These are phyloP conservation scores for Kuraishia piskuri DNA, from an alignment of 805 yeast species.

Conservation along the genomic window DNA sequence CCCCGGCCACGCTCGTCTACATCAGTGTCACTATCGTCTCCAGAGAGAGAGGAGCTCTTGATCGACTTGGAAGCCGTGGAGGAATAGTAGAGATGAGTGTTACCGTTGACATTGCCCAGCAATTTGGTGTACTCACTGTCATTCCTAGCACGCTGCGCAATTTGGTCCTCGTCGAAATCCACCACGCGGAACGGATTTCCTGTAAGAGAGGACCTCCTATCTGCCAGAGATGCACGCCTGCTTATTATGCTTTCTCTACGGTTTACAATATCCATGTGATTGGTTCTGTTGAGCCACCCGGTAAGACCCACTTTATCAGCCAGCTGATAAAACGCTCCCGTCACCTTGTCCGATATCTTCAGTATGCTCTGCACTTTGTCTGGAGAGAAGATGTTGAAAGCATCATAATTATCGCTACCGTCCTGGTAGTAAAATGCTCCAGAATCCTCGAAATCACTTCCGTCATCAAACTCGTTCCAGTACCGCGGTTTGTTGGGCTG, in stretches of 20 bases:
- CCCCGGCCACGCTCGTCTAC: neutral
- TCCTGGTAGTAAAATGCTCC: neutral
- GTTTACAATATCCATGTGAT: neutral
- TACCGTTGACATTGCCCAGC: neutral
- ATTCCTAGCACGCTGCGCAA: neutral
- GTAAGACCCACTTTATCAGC: neutral
- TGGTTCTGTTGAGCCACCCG: neutral
- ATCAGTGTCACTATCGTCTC: neutral
- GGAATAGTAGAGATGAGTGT: neutral
- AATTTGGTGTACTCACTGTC: neutral
- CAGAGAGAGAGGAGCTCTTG: neutral
- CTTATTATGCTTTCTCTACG: neutral
- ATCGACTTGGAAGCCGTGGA: conserved; percentile 1
- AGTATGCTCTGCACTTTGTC: conserved; percentile 1
- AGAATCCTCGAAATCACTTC: conserved; percentile 32
- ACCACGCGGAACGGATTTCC: neutral
- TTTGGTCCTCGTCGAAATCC: neutral
- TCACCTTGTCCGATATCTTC: neutral
- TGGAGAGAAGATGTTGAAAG: conserved; percentile 1
- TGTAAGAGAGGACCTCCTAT: neutral
- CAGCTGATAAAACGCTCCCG: neutral
- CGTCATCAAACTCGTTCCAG: conserved; percentile 65
- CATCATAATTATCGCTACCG: neutral
- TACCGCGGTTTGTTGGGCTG: conserved; percentile 25
- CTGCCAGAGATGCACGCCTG: neutral